Conservation (phyloP, 2,329 filamentous ascomycete genomes). For the Aureobasidium sp. region DNA sequence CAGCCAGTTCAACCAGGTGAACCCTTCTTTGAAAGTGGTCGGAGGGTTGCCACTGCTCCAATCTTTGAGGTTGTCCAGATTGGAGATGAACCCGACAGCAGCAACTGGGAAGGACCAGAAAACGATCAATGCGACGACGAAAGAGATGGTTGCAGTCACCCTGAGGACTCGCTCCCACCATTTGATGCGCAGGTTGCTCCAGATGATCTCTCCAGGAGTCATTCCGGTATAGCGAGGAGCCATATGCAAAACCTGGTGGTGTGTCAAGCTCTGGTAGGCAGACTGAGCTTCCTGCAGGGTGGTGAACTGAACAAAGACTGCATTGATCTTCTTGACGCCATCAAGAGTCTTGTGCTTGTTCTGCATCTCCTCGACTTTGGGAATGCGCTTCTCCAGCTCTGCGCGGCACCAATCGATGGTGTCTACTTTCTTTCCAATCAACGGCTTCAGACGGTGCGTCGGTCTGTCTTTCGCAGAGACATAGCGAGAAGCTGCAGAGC, state of each 20-base stretch:
- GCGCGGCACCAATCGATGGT: slow-evolving; percentile 83
- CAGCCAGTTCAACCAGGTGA: slow-evolving; percentile 62
- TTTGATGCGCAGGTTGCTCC: slow-evolving; percentile 72
- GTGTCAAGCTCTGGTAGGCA: slow-evolving; percentile 77
- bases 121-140: slow-evolving; percentile 69
- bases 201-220: slow-evolving; percentile 74
- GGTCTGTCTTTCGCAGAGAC: slow-evolving; percentile 65
- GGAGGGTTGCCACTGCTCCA: neutral
- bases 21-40: slow-evolving; percentile 7
- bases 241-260: slow-evolving; percentile 83
- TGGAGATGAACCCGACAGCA: slow-evolving; percentile 76
- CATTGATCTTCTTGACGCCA: slow-evolving; percentile 53
- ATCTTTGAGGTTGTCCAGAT: slow-evolving; percentile 57
- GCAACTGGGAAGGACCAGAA: slow-evolving; percentile 78
- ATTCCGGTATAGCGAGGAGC: slow-evolving; percentile 77
- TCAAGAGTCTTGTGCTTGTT: slow-evolving; percentile 56
- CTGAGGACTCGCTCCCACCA: slow-evolving; percentile 59
- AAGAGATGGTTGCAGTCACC: slow-evolving; percentile 58
- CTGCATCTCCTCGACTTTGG: slow-evolving; percentile 62
- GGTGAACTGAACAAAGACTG: slow-evolving; percentile 86
- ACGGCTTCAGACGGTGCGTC: slow-evolving; percentile 61
- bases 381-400: slow-evolving; percentile 67
- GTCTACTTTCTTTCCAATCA: slow-evolving; percentile 82
- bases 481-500: slow-evolving; percentile 65
- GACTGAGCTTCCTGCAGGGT: slow-evolving; percentile 75